Evolutionary conservation across 371 early-diverging fungal genomes (phyloP).

Genomic region (Mucor lusitanicus): DNA sequence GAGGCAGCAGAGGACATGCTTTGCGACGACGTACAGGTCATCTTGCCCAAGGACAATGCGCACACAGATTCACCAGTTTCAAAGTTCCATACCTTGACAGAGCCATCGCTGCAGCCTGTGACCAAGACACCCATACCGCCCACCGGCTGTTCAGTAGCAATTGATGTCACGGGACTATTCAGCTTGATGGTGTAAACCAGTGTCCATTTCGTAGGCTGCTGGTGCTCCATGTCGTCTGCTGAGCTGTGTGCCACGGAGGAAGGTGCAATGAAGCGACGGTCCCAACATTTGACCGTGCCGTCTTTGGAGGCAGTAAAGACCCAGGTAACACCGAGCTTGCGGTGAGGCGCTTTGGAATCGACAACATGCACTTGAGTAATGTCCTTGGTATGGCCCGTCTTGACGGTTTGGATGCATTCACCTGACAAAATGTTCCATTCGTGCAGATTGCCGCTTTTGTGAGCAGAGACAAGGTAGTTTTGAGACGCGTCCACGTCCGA

Average conservation of each 20-base stretch:
- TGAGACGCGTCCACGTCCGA: slow-evolving; percentile 8
- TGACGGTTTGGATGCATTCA: slow-evolving; percentile 28
- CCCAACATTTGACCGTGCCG: slow-evolving; percentile 42
- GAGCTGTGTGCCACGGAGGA: not conserved
- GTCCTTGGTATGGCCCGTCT: slow-evolving; percentile 22
- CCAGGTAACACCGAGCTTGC: slow-evolving; percentile 24
- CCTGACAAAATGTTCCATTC: slow-evolving; percentile 38
- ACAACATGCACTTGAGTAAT: slow-evolving; percentile 29
- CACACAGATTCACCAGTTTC: slow-evolving; percentile 65
- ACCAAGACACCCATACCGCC: slow-evolving; percentile 55
- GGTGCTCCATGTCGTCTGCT: not conserved
- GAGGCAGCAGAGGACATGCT: not conserved
- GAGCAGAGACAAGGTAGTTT: slow-evolving; percentile 25
- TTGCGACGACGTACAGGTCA: not conserved
- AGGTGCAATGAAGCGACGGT: slow-evolving; percentile 15
- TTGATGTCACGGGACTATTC: slow-evolving; percentile 20
- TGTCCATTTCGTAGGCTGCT: slow-evolving; percentile 24
- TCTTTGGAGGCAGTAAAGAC: slow-evolving; percentile 37
- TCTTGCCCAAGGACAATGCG: slow-evolving; percentile 32
- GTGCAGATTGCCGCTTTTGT: slow-evolving; percentile 26
- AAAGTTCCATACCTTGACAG: slow-evolving; percentile 90
- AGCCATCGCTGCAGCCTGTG: slow-evolving; percentile 82
- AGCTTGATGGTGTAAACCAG: slow-evolving; percentile 27
- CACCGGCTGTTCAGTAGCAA: slow-evolving; percentile 32
- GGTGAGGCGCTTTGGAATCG: slow-evolving; percentile 21